Percentiles rank a stretch among this genome's conserved stretches.
phyloP scores from a whole-genome alignment of 495 filamentous ascomycete species.

The Neurospora sp. region DNA sequence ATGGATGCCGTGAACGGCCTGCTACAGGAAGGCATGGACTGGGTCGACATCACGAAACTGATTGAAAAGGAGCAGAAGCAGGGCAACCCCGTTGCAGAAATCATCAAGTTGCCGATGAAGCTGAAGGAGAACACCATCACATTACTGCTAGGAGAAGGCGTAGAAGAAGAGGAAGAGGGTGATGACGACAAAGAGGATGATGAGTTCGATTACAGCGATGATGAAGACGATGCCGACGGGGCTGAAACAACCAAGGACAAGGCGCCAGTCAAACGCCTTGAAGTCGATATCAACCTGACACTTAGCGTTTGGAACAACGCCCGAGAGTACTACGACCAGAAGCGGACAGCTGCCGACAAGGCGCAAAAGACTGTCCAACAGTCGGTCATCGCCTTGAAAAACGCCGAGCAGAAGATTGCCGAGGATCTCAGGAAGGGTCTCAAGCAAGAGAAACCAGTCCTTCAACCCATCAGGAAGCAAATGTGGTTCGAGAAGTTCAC shows the following conservation, averaged over 20 bases:
- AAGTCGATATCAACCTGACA: conserved; percentile 76
- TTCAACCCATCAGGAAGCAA: conserved; percentile 69
- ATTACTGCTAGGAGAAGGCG: conserved; percentile 61
- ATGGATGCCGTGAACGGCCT: conserved; percentile 84
- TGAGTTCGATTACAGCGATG: conserved; percentile 53
- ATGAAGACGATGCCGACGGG: conserved; percentile 51
- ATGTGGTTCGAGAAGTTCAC: conserved; percentile 96
- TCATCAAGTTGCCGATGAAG: conserved; percentile 82
- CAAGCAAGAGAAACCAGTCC: conserved; percentile 83
- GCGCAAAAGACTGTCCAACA: conserved; percentile 76
- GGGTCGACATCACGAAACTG: conserved; percentile 78
- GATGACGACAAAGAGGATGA: conserved; percentile 56
- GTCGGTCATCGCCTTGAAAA: conserved; percentile 77
- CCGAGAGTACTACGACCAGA: conserved; percentile 82
- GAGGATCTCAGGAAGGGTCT: conserved; percentile 75
- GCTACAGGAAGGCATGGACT: conserved; percentile 90
- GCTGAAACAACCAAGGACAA: conserved; percentile 38
- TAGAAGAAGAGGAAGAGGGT: conserved; percentile 44
- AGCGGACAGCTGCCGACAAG: conserved; percentile 71
- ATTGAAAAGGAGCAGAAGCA: conserved; percentile 75
- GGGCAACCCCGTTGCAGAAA: conserved; percentile 74
- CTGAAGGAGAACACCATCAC: conserved; percentile 83
- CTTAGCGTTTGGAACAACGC: conserved; percentile 82
- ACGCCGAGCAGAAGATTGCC: conserved; percentile 75
- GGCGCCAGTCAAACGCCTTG: conserved; percentile 39